These are phyloP conservation scores for Barbarea vulgaris DNA, from an alignment of 345 rosid genomes.

Conservation along the genomic window DNA sequence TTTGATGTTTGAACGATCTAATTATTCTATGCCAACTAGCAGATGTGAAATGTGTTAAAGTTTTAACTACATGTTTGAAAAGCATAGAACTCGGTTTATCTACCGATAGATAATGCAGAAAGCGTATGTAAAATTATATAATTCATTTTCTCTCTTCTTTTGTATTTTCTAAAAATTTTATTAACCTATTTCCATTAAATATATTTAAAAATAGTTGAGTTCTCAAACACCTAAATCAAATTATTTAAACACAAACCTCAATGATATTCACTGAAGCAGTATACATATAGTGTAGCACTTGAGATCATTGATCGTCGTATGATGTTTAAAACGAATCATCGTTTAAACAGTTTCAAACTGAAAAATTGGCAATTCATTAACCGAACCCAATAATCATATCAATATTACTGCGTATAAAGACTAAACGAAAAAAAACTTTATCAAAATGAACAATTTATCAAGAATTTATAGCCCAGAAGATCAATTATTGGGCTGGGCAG, in stretches of 20 bases:
- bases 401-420: background rate
- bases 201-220: background rate
- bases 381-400: background rate
- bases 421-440: background rate
- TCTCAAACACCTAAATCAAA: background rate
- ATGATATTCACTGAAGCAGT: background rate
- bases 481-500: background rate
- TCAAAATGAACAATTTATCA: background rate
- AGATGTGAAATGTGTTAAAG: background rate
- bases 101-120: background rate
- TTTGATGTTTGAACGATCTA: background rate
- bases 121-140: background rate
- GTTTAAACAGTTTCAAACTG: background rate
- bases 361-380: background rate
- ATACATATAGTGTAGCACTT: background rate
- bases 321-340: background rate
- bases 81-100: background rate
- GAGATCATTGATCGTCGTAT: background rate
- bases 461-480: constrained; percentile 3
- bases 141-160: too few species aligned
- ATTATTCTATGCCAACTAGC: constrained; percentile 13
- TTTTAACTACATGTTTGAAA: background rate
- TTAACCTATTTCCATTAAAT: background rate
- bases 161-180: background rate
- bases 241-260: constrained; percentile 2